phyloP scores from a whole-genome alignment of 768 basidiomycete species.

The Psilocybe azurescens region DNA sequence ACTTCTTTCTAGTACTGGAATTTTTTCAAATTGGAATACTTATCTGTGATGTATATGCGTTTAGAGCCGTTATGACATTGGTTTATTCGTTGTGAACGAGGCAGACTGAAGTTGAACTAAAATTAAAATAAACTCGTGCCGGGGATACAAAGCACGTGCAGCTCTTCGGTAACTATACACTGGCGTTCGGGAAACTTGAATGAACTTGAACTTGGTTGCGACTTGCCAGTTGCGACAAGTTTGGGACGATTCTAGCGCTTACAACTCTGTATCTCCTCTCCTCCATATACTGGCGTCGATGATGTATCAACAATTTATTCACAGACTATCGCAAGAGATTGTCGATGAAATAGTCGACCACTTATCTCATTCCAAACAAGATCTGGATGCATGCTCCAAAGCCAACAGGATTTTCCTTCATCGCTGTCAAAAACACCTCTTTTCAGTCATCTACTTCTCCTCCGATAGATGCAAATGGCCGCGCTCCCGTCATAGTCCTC shows the following conservation, averaged over 20 bases:
- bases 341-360: constrained; percentile 13
- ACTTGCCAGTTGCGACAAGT: no score
- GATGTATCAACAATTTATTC: not conserved
- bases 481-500: not conserved
- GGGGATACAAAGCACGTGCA: no score
- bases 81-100: no score
- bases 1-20: not conserved
- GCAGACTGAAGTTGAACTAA: no score
- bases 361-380: not conserved
- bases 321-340: constrained; percentile 11
- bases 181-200: no score
- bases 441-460: constrained; percentile 6
- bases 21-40: no score
- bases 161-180: no score
- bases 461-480: not conserved
- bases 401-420: constrained; percentile 3
- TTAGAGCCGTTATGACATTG: no score
- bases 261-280: not conserved
- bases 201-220: no score
- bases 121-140: no score
- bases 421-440: constrained; percentile 2
- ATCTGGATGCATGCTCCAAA: constrained; percentile 4
- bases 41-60: no score
- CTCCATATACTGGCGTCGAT: not conserved
- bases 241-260: no score